Percentiles rank a stretch among this genome's conserved stretches.
Conservation (phyloP, 192 early-diverging fungal genomes). For the Coemansia sp. region DNA sequence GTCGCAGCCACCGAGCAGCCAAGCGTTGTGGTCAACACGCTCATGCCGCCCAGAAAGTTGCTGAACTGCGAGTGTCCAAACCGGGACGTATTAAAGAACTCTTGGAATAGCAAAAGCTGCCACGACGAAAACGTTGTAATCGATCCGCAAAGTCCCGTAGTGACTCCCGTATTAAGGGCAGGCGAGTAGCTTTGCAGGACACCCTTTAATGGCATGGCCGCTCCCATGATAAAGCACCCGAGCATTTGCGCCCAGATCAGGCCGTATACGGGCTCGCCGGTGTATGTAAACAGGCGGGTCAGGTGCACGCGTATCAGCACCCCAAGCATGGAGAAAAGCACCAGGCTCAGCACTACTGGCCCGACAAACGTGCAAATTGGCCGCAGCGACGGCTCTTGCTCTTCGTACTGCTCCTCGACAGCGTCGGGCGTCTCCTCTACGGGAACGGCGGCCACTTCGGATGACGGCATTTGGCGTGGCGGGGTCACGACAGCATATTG, state of each 20-base stretch:
- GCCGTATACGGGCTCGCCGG: constrained; percentile 62
- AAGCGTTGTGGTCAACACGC: constrained; percentile 34
- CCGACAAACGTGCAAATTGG: constrained; percentile 17
- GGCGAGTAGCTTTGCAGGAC: constrained; percentile 43
- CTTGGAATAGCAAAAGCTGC: constrained; percentile 62
- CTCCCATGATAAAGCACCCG: constrained; percentile 63
- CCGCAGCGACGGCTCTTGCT: background rate
- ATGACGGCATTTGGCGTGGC: background rate
- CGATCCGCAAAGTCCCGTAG: constrained; percentile 79
- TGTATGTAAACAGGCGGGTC: constrained; percentile 60
- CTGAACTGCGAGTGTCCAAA: constrained; percentile 28
- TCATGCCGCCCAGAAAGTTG: constrained; percentile 51
- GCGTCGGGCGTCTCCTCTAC: constrained; percentile 19
- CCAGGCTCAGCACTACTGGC: constrained; percentile 25
- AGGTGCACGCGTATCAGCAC: constrained; percentile 65
- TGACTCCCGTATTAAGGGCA: constrained; percentile 60
- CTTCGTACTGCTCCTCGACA: constrained; percentile 20
- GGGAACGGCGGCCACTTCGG: constrained; percentile 12
- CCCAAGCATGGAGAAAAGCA: constrained; percentile 65
- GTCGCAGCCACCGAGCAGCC: constrained; percentile 35
- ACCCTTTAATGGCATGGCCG: constrained; percentile 24
- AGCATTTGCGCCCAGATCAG: constrained; percentile 69
- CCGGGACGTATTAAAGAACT: constrained; percentile 39
- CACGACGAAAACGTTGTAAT: constrained; percentile 86
- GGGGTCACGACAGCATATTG: too few relatives aligned